These are phyloP conservation scores for Acidiella bohemica DNA, from an alignment of 495 filamentous ascomycete species.

Conservation along the genomic window DNA sequence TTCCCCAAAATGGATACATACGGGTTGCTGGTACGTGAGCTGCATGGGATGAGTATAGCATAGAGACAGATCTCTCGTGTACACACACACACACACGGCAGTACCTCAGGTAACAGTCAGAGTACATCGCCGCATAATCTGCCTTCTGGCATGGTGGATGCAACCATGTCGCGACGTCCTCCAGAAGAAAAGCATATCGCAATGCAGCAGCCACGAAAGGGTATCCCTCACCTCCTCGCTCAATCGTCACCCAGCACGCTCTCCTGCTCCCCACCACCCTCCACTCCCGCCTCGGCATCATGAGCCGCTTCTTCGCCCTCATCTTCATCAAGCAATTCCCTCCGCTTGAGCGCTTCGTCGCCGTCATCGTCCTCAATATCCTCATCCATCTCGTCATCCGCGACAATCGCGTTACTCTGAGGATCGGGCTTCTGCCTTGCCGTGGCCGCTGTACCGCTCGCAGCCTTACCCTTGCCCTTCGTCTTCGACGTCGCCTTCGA, in stretches of 20 bases:
- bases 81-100: too few species aligned
- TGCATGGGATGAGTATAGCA: too few species aligned
- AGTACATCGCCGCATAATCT: too few species aligned
- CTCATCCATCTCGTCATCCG: conserved; percentile 33
- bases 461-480: conserved; percentile 29
- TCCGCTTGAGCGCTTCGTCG: conserved; percentile 33
- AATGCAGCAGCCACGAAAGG: too few species aligned
- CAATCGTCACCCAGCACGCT: conserved; percentile 46
- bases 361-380: conserved; percentile 26
- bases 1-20: too few species aligned
- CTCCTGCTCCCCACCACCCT: conserved; percentile 39
- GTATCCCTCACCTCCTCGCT: conserved; percentile 36
- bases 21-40: too few species aligned
- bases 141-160: too few species aligned
- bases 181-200: too few species aligned
- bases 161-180: too few species aligned
- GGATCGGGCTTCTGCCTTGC: conserved; percentile 12
- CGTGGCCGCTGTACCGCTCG: conserved; percentile 26
- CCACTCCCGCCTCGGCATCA: conserved; percentile 43
- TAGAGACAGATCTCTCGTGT: too few species aligned
- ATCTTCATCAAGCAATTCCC: conserved; percentile 24
- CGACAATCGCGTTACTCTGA: conserved; percentile 19
- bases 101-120: too few species aligned
- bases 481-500: conserved; percentile 33
- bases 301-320: conserved; percentile 44